These are phyloP conservation scores for Meira nashicola DNA, from an alignment of 1,284 basidiomycete species.

Conservation along the genomic window DNA sequence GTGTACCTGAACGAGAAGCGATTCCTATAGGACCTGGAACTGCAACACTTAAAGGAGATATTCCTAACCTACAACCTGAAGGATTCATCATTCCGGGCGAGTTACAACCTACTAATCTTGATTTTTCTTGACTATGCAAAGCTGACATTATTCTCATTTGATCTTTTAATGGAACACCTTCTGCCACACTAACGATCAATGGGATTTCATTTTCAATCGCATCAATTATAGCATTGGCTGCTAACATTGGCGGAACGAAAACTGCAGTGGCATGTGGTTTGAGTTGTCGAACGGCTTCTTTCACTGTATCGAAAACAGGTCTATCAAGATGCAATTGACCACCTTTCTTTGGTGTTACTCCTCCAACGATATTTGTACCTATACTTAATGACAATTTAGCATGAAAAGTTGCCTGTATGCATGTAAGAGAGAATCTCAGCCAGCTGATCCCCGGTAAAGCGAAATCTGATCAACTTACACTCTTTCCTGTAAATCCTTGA, in stretches of 20 bases:
- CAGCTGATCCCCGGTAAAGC: background rate
- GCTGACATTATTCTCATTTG: slow-evolving; percentile 35
- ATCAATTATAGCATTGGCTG: slow-evolving; percentile 39
- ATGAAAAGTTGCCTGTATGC: slow-evolving; percentile 21
- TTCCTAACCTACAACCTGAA: slow-evolving; percentile 11
- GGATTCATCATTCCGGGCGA: slow-evolving; percentile 39
- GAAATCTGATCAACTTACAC: background rate
- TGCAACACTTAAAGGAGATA: slow-evolving; percentile 10
- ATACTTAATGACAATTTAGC: slow-evolving; percentile 29
- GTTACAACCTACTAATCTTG: slow-evolving; percentile 33
- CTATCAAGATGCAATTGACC: slow-evolving; percentile 21
- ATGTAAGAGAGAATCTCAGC: background rate
- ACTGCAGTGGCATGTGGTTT: slow-evolving; percentile 30
- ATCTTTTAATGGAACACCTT: slow-evolving; percentile 35
- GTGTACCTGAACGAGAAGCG: slow-evolving; percentile 33
- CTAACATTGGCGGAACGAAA: slow-evolving; percentile 33
- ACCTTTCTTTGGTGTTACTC: slow-evolving; percentile 32
- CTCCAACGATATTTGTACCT: slow-evolving; percentile 39
- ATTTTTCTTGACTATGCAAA: slow-evolving; percentile 30
- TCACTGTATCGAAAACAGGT: slow-evolving; percentile 29
- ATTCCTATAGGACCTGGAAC: slow-evolving; percentile 19
- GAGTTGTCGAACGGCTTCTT: slow-evolving; percentile 21
- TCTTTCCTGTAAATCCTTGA: slow-evolving; percentile 45
- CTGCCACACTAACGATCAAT: slow-evolving; percentile 34
- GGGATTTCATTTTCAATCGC: slow-evolving; percentile 38